Evolutionary conservation across 2,329 filamentous ascomycete genomes (phyloP), one percentile per base, ranked within the genome.

Genomic region (Curvularia verruculosa): DNA sequence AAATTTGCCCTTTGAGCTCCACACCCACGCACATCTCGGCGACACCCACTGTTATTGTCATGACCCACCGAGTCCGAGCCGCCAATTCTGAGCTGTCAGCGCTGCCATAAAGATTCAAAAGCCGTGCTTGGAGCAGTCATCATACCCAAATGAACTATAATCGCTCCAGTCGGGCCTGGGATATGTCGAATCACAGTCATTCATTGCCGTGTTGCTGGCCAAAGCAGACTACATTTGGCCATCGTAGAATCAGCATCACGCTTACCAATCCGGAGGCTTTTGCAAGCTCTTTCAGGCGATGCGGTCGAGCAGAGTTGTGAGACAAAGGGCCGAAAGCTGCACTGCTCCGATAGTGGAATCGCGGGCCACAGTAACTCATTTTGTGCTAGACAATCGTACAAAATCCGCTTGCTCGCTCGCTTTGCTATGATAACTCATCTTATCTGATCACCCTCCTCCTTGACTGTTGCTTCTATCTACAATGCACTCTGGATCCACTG

Each of bases 1-100:
- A 52, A 37, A 46, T 45, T 52, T 41, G 43, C 21, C 24, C 23
- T 34, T 21, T 29, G 37, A 41, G 49, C 21, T 45, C 49, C 40
- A 36, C 26, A 6, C 23, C 29, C 31, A 15, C 31, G 13, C 31
- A 13, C 13, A 8, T 28, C 23, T 21, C 15, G 36, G 24, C 39
- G 21, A 29, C n/a, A 43, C 40, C n/a, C 24, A 46, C 23, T 15
- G 15, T 29, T 10, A 23, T 19, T 26, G 23, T 15, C n/a, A 18
- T 31, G 31, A n/a, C 31, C 31, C 31, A 34, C n/a, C n/a, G n/a
- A n/a, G n/a, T n/a, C n/a, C n/a, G n/a, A 34, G 31, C 31, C 15
- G 23, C 23, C 21, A 34, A 26, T 13, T 10, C 6, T n/a, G 12
- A 31, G 3, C 26, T 10, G 4, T 13, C 15, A 13, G 43, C 10